phyloP scores from a whole-genome alignment of 495 filamentous ascomycete species.

The Tuber melanosporum region DNA sequence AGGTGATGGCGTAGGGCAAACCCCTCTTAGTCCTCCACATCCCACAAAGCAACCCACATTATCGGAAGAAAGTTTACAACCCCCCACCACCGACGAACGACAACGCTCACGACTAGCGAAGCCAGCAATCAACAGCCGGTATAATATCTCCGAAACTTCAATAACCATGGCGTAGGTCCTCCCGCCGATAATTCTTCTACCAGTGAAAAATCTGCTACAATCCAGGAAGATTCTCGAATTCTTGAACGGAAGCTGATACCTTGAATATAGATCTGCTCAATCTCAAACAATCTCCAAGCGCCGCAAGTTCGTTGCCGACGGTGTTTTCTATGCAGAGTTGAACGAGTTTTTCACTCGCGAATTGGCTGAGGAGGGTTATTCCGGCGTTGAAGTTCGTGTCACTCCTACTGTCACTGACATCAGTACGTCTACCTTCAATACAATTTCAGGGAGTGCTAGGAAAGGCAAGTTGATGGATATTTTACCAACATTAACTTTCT shows the following conservation, averaged over 20 bases:
- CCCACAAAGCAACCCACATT: conserved; percentile 23
- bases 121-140: not conserved
- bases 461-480: not conserved
- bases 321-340: conserved; percentile 99
- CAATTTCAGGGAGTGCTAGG: not conserved
- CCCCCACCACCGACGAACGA: conserved; percentile 36
- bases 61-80: conserved; percentile 18
- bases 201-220: not conserved
- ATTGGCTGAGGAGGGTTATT: conserved; percentile 99
- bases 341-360: conserved; percentile 99
- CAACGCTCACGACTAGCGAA: conserved; percentile 29
- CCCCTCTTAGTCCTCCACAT: conserved; percentile 26
- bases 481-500: conserved; percentile 12
- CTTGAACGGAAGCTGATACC: conserved; percentile 19
- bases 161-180: conserved; percentile 40
- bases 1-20: conserved; percentile 11
- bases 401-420: conserved; percentile 99
- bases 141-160: conserved; percentile 17
- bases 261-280: conserved; percentile 36
- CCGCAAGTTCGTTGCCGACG: conserved; percentile 99
- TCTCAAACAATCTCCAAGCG: conserved; percentile 72
- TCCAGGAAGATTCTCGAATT: conserved; percentile 5
- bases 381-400: conserved; percentile 98
- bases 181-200: not conserved
- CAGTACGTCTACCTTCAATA: conserved; percentile 53